Conservation (phyloP, 176 grass and related monocot genomes). For the Juncus inflexus region DNA sequence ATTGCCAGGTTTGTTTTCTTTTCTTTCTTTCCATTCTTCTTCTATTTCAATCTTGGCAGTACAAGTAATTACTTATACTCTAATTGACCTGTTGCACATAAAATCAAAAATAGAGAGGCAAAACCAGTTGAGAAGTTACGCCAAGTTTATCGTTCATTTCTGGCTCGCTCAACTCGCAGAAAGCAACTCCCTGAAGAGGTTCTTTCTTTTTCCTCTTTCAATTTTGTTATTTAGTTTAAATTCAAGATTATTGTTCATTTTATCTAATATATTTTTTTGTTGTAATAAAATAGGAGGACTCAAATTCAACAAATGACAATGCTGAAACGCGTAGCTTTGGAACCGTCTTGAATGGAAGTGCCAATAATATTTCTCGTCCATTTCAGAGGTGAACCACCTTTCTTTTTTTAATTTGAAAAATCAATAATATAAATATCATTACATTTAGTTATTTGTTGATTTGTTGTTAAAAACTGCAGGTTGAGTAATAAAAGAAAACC, state of each 20-base stretch:
- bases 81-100: too few relatives aligned
- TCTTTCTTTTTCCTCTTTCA: constrained; percentile 2
- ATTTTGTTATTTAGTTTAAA: constrained; percentile 6
- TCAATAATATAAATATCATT: constrained; percentile 1
- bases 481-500: constrained; percentile 42
- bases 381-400: constrained; percentile 4
- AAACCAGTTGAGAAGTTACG: constrained; percentile 69
- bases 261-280: background rate
- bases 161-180: constrained; percentile 51
- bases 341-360: constrained; percentile 33
- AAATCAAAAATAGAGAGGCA: constrained; percentile 48
- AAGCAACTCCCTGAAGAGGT: constrained; percentile 51
- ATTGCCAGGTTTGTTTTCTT: constrained; percentile 66
- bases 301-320: constrained; percentile 18
- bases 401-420: constrained; percentile 7
- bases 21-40: background rate
- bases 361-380: background rate
- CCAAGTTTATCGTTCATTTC: constrained; percentile 61
- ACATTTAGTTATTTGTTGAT: background rate
- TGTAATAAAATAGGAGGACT: constrained; percentile 45
- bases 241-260: background rate
- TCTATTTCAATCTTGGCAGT: too few relatives aligned
- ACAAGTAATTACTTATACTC: background rate
- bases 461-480: constrained; percentile 35
- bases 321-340: constrained; percentile 61